Evolutionary conservation across 202 grass and related monocot genomes (phyloP).

Genomic region (Panicum hallii): DNA sequence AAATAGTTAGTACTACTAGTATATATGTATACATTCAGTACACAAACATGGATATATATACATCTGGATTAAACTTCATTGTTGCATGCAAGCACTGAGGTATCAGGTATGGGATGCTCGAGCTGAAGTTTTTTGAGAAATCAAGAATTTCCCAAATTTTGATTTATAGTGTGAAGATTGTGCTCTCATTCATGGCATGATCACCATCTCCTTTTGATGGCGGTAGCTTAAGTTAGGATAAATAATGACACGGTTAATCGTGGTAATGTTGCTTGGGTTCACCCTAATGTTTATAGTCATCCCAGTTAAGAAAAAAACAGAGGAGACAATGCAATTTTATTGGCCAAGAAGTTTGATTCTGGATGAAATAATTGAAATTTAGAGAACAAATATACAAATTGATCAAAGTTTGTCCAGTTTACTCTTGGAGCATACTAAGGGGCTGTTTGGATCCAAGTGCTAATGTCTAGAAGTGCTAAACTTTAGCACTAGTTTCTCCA

Average conservation of each 20-base stretch:
- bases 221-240: not conserved
- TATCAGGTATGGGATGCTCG: not conserved
- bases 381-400: not conserved
- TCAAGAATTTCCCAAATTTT: not conserved
- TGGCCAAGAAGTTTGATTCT: not conserved
- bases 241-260: not conserved
- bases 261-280: not conserved
- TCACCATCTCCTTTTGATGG: no score
- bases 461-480: no score
- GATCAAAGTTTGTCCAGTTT: not conserved
- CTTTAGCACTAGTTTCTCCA: no score
- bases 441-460: no score
- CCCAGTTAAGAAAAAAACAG: not conserved
- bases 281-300: not conserved
- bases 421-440: not conserved
- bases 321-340: not conserved
- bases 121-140: not conserved
- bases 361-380: not conserved
- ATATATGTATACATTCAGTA: not conserved
- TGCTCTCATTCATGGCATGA: not conserved
- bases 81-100: not conserved
- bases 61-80: not conserved
- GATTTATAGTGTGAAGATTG: not conserved
- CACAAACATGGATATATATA: not conserved
- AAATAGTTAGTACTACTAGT: not conserved